Evolutionary conservation across 176 grass and related monocot species (phyloP).

Genomic region (Paspalum notatum): DNA sequence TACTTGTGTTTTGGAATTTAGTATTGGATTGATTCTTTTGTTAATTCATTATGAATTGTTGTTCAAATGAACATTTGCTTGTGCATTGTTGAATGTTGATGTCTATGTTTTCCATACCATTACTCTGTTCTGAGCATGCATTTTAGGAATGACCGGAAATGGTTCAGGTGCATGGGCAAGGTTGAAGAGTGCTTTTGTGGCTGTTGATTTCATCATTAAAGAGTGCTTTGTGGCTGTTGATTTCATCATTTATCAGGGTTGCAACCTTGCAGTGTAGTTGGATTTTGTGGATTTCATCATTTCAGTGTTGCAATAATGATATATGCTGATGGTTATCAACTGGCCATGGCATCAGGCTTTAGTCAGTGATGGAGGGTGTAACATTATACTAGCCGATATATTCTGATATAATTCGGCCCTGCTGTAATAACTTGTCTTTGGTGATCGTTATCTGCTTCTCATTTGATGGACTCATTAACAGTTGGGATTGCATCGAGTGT

Average conservation of each 20-base stretch:
- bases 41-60: neutral
- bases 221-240: neutral
- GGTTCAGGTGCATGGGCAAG: too few species aligned
- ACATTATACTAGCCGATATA: too few species aligned
- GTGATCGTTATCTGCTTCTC: neutral
- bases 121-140: neutral
- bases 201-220: neutral
- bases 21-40: neutral
- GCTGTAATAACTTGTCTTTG: neutral
- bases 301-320: neutral
- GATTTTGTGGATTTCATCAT: neutral
- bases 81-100: neutral
- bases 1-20: neutral
- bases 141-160: conserved; percentile 1
- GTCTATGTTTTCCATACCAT: neutral
- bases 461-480: neutral
- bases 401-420: neutral
- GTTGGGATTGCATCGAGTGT: neutral
- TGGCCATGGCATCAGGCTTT: neutral
- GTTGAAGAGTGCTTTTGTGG: neutral
- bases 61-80: neutral
- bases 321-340: neutral
- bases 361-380: too few species aligned
- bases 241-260: neutral
- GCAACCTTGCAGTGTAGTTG: neutral